A percentile compares a stretch with the other conserved stretches of the same genome.
Evolutionary conservation across 768 basidiomycete species (phyloP).

Genomic region (Epithele typhae): DNA sequence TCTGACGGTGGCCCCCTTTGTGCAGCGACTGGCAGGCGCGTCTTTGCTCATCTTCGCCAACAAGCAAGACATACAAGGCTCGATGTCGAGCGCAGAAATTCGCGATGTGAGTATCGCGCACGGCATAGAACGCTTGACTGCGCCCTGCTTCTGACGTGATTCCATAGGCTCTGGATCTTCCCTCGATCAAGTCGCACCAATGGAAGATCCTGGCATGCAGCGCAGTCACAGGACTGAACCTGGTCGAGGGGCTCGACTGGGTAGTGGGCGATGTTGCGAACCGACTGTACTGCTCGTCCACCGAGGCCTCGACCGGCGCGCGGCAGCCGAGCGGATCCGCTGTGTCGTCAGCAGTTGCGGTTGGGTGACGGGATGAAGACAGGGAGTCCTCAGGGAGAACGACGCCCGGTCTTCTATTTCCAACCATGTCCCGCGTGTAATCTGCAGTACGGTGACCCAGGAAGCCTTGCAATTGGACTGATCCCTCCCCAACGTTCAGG

Average conservation of each 20-base stretch:
- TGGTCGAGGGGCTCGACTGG: conserved; percentile 88
- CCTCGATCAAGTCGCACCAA: conserved; percentile 78
- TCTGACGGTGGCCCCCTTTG: too few relatives aligned
- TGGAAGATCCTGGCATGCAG: conserved; percentile 93
- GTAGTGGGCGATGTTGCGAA: conserved; percentile 84
- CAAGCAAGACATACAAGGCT: conserved; percentile 92
- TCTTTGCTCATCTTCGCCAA: conserved; percentile 95
- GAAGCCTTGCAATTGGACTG: too few relatives aligned
- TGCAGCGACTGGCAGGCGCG: conserved; percentile 88
- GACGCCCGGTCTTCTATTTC: too few relatives aligned
- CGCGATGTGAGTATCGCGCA: conserved; percentile 54
- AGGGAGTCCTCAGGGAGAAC: too few relatives aligned
- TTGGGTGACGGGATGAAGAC: too few relatives aligned
- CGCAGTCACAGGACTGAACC: conserved; percentile 83
- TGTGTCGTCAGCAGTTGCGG: too few relatives aligned
- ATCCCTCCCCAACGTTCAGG: too few relatives aligned
- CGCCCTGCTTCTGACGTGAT: not conserved
- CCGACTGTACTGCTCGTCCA: conserved; percentile 66
- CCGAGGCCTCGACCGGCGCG: too few relatives aligned
- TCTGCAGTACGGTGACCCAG: too few relatives aligned
- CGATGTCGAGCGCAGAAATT: conserved; percentile 80
- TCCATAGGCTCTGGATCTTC: conserved; percentile 72
- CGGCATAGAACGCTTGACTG: not conserved
- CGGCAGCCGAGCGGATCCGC: too few relatives aligned
- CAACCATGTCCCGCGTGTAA: too few relatives aligned